These are phyloP conservation scores for Triticum monococcum DNA, from an alignment of 176 grass and related monocot species.

Conservation along the genomic window DNA sequence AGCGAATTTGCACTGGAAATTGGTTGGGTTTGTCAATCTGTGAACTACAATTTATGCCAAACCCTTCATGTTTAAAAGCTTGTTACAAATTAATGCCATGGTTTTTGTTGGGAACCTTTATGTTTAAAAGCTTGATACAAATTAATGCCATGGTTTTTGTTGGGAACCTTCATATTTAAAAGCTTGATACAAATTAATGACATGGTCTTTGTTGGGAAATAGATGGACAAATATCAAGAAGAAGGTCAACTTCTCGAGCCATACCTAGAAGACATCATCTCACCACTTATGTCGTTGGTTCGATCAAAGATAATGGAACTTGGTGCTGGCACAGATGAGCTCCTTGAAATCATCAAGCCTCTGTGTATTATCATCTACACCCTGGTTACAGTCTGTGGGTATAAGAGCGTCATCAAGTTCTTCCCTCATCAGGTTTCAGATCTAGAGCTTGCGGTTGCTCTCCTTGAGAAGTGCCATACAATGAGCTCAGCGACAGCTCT, in stretches of 20 bases:
- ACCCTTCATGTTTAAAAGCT: slow-evolving; percentile 4
- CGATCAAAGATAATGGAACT: slow-evolving; percentile 67
- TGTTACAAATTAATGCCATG: neutral
- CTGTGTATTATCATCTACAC: slow-evolving; percentile 94
- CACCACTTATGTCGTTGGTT: slow-evolving; percentile 72
- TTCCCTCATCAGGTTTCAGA: slow-evolving; percentile 97
- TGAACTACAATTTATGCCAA: slow-evolving; percentile 23
- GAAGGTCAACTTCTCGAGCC: slow-evolving; percentile 94
- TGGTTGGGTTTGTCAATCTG: slow-evolving; percentile 6
- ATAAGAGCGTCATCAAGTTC: slow-evolving; percentile 90
- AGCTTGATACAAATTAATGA: neutral
- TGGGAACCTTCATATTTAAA: slow-evolving; percentile 10
- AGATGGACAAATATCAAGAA: slow-evolving; percentile 99
- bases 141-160: neutral
- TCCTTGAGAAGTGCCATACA: slow-evolving; percentile 76
- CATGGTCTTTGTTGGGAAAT: neutral
- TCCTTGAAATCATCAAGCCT: slow-evolving; percentile 75
- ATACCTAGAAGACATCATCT: slow-evolving; percentile 77
- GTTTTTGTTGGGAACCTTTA: neutral
- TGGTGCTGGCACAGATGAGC: slow-evolving; percentile 37
- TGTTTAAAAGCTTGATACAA: slow-evolving; percentile 19
- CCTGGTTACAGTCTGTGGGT: slow-evolving; percentile 81
- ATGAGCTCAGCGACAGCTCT: slow-evolving; percentile 49
- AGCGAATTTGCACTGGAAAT: neutral
- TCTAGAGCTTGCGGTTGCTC: slow-evolving; percentile 80